Base-by-base conservation (phyloP, 2,329 filamentous ascomycete species). In the Cordyceps militaris region DNA sequence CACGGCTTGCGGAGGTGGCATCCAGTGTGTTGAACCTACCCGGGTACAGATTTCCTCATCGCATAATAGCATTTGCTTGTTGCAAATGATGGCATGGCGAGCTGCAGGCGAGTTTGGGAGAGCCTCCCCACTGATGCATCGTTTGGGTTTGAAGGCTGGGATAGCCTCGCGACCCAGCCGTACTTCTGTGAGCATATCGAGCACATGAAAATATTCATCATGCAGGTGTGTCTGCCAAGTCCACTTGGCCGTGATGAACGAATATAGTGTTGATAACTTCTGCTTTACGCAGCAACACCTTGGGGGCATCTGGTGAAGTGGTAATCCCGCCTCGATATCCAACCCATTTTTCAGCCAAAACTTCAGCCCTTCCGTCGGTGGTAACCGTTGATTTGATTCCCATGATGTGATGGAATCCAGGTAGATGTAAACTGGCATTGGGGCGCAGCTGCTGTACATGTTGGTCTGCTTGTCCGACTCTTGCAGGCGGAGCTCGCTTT, bases 401-500 rank as follows among this genome's bases (percentile, higher is more conserved):
- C 53, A 32, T 6, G 23, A 56, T 1, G 34, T 56, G 13, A 42
- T 56, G 9, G 43, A 56, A 5, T 49, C 43, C 16, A 49, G 24
- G 32, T 42, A 56, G 9, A 49, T 48, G 44, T 42, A 56, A 9
- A 42, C 16, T 11, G 53, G 53, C 32, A 48, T 42, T 6, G 24
- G 53, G 13, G 53, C 43, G 24, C 16, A 11, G 23, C 24, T 38
- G 32, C 53, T 56, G 32, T 48, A 56, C 44, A 42, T 56, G 32
- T 56, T 56, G 43, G 43, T 56, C 24, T 40, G 43, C 14, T 56
- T 56, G 7, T 56, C 53, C 1, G 51, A 46, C 9, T 54, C 40
- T 24, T 36, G 28, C 40, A 44, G 2, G 5, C 13, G 43, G 23
- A 8, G 43, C 24, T 56, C 53, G 24, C 19, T 44, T 10, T 56